Conservation (phyloP, 1,139 yeast genomes). For the Blastobotrys elegans region DNA sequence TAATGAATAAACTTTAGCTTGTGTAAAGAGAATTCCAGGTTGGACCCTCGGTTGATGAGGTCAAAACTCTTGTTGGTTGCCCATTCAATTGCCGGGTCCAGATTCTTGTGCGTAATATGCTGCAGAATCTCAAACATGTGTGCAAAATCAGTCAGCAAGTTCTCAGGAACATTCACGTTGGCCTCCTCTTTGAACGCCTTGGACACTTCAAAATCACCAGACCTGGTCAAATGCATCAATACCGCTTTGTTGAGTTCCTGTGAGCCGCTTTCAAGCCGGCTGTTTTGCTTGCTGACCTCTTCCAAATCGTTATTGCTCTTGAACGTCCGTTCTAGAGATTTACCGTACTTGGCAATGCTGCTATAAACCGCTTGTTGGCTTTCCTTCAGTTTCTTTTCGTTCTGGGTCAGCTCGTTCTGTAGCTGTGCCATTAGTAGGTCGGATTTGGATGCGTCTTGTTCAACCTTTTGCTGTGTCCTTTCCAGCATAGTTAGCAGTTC, state of each 20-base stretch:
- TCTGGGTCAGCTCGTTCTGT: conserved; percentile 4
- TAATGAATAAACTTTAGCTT: conserved; percentile 46
- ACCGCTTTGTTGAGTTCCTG: conserved; percentile 37
- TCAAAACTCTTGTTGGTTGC: conserved; percentile 32
- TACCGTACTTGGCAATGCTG: conserved; percentile 32
- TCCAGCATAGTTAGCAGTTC: conserved; percentile 29
- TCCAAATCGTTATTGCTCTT: conserved; percentile 14
- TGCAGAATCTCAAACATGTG: conserved; percentile 36
- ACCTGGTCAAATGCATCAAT: conserved; percentile 41
- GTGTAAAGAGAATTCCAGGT: conserved; percentile 61
- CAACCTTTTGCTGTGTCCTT: conserved; percentile 20
- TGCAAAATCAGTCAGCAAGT: conserved; percentile 34
- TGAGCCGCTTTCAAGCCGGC: conserved; percentile 22
- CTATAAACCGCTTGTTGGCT: conserved; percentile 33
- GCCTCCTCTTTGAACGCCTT: conserved; percentile 34
- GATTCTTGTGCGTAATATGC: conserved; percentile 29
- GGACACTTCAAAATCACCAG: conserved; percentile 41
- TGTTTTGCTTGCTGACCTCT: conserved; percentile 16
- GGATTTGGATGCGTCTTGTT: conserved; percentile 3
- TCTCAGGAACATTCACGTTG: conserved; percentile 29
- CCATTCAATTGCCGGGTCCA: conserved; percentile 43
- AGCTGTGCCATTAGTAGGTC: conserved; percentile 8
- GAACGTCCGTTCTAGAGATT: conserved; percentile 32
- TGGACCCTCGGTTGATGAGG: conserved; percentile 33
- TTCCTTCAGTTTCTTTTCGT: conserved; percentile 18